Evolutionary conservation across 2,329 filamentous ascomycete genomes (phyloP).

Genomic region (Fusarium stilboides): DNA sequence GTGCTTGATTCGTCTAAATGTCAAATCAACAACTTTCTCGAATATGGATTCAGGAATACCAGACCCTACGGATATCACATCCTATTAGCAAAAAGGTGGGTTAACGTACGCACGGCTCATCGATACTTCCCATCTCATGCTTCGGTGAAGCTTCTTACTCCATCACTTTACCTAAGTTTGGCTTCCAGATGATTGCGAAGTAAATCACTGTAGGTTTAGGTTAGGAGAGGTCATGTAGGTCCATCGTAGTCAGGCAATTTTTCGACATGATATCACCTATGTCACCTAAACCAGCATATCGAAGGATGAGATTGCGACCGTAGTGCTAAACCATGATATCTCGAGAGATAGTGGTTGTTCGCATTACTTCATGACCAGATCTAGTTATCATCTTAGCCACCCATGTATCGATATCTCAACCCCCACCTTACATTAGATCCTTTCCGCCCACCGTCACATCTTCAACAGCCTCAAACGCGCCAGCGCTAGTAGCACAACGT

Average conservation of each 20-base stretch:
- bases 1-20: neutral
- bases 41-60: neutral
- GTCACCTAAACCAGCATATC: slow-evolving; percentile 2
- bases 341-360: slow-evolving; percentile 17
- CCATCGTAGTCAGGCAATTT: too few relatives aligned
- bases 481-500: slow-evolving; percentile 31
- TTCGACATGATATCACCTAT: too few relatives aligned
- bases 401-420: slow-evolving; percentile 18
- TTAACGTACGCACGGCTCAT: neutral
- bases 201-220: too few relatives aligned
- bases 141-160: too few relatives aligned
- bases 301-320: neutral
- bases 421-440: slow-evolving; percentile 24
- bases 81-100: neutral
- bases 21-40: neutral
- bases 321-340: slow-evolving; percentile 9
- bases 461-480: slow-evolving; percentile 40
- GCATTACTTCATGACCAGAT: slow-evolving; percentile 4
- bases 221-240: too few relatives aligned
- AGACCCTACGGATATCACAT: neutral
- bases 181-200: too few relatives aligned
- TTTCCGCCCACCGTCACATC: slow-evolving; percentile 25
- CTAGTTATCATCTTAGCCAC: slow-evolving; percentile 9
- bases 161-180: too few relatives aligned
- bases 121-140: too few relatives aligned